A percentile compares a stretch with the other conserved stretches of the same genome.
Evolutionary conservation across 345 rosid species (phyloP).

Genomic region (Isatis tinctoria): DNA sequence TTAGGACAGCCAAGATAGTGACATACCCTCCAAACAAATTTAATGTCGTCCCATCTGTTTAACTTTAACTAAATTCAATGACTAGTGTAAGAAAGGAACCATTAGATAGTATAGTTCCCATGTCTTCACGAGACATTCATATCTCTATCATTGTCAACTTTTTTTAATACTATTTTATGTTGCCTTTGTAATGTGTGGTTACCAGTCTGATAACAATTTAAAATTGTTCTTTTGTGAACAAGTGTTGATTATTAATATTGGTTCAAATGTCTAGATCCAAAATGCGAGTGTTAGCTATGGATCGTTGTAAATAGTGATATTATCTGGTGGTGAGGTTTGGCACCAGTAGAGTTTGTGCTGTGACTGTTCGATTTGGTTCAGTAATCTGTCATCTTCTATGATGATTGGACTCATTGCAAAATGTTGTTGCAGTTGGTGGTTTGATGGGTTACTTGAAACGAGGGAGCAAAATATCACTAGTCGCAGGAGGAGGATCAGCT

Average conservation of each 20-base stretch:
- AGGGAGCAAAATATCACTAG: slow-evolving; percentile 81
- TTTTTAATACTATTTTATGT: background rate
- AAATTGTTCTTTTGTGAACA: too few species aligned
- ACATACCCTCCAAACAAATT: too few species aligned
- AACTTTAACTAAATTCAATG: too few species aligned
- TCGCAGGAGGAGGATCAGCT: slow-evolving; percentile 78
- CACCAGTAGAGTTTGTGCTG: background rate
- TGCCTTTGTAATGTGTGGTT: background rate
- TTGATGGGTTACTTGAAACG: slow-evolving; percentile 77
- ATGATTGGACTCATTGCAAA: background rate
- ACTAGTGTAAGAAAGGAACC: background rate
- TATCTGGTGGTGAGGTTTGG: background rate
- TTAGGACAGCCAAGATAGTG: too few species aligned
- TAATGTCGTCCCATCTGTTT: too few species aligned
- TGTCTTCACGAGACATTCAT: too few species aligned
- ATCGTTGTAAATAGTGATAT: background rate
- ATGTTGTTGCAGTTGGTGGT: slow-evolving; percentile 64
- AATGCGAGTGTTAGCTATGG: background rate
- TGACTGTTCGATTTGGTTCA: background rate
- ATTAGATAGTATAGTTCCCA: too few species aligned
- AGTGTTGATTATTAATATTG: background rate
- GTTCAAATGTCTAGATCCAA: background rate
- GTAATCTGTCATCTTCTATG: background rate
- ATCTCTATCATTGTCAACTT: too few species aligned
- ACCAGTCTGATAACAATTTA: too few species aligned